A percentile compares a stretch with the other conserved stretches of the same genome.
phyloP scores from a whole-genome alignment of 768 basidiomycete genomes.

The Sarcodon sp. region DNA sequence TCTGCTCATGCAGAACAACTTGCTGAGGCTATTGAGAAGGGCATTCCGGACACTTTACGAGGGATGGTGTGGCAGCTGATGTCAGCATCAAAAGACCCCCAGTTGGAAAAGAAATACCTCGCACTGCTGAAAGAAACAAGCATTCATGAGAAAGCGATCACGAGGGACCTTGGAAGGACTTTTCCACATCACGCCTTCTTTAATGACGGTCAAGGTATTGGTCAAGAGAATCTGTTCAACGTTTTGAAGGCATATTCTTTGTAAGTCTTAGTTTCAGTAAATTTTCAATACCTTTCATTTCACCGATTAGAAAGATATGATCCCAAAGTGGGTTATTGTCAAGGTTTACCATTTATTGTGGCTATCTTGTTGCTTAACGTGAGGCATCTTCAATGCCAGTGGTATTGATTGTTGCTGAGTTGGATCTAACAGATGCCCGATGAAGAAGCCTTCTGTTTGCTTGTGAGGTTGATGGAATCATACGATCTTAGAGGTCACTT shows the following conservation, averaged over 20 bases:
- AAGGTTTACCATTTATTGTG: slow-evolving; percentile 93
- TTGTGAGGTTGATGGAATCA: slow-evolving; percentile 91
- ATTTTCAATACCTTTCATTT: slow-evolving; percentile 4
- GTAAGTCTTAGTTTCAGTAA: slow-evolving; percentile 27
- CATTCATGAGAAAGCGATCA: slow-evolving; percentile 88
- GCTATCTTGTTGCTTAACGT: slow-evolving; percentile 90
- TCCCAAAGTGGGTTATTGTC: slow-evolving; percentile 92
- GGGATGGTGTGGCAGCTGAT: slow-evolving; percentile 98
- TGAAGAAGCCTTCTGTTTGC: slow-evolving; percentile 93
- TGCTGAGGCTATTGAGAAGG: slow-evolving; percentile 81
- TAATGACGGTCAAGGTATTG: slow-evolving; percentile 86
- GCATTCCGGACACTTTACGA: slow-evolving; percentile 77
- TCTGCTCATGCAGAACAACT: slow-evolving; percentile 64
- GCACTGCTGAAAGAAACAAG: slow-evolving; percentile 73
- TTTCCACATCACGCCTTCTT: slow-evolving; percentile 98
- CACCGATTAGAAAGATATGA: slow-evolving; percentile 45
- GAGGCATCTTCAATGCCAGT: slow-evolving; percentile 12
- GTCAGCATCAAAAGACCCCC: slow-evolving; percentile 89
- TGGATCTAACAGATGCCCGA: slow-evolving; percentile 77
- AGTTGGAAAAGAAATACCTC: slow-evolving; percentile 76
- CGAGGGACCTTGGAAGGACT: slow-evolving; percentile 87
- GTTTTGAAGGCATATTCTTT: slow-evolving; percentile 96
- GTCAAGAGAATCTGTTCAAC: slow-evolving; percentile 96
- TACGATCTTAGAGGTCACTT: slow-evolving; percentile 96
- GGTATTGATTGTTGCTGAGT: background rate